Conservation (phyloP, 2,329 filamentous ascomycete genomes). For the Alternaria alternata region DNA sequence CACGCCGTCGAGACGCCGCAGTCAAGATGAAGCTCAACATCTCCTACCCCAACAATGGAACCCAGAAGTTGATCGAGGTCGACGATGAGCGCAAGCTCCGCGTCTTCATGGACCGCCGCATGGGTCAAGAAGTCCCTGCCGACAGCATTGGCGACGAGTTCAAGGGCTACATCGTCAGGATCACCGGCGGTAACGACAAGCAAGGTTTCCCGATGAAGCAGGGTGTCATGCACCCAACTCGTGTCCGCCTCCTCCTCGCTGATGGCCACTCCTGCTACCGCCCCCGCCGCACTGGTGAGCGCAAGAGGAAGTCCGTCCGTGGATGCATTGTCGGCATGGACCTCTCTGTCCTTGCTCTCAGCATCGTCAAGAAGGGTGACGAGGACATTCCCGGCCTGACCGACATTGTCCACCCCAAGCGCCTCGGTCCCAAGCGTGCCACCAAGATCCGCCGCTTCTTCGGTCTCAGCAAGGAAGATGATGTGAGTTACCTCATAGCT, state of each 20-base stretch:
- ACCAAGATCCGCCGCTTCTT: conserved; percentile 99
- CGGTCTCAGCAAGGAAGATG: conserved; percentile 99
- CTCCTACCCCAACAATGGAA: conserved; percentile 97
- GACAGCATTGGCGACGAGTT: conserved; percentile 98
- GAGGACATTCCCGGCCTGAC: conserved; percentile 92
- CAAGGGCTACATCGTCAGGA: conserved; percentile 99
- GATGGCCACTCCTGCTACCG: conserved; percentile 99
- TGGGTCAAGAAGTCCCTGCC: conserved; percentile 90
- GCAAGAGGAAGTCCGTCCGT: conserved; percentile 99
- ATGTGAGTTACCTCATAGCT: conserved; percentile 81
- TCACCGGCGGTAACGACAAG: conserved; percentile 99
- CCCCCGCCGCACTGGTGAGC: conserved; percentile 95
- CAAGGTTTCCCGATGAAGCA: conserved; percentile 99
- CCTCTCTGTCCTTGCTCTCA: conserved; percentile 91
- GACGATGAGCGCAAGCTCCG: conserved; percentile 99
- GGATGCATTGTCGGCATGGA: conserved; percentile 98
- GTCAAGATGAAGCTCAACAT: conserved; percentile 78
- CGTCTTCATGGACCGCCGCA: conserved; percentile 98
- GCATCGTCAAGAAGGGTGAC: conserved; percentile 98
- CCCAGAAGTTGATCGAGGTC: conserved; percentile 98
- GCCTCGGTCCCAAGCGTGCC: conserved; percentile 98
- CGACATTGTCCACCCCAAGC: conserved; percentile 98
- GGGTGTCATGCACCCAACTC: conserved; percentile 98
- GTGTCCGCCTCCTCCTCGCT: conserved; percentile 95
- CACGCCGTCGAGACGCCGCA: conserved; percentile 43